Conservation (phyloP, 2,329 filamentous ascomycete species). For the Paracoccidioides lutzii region DNA sequence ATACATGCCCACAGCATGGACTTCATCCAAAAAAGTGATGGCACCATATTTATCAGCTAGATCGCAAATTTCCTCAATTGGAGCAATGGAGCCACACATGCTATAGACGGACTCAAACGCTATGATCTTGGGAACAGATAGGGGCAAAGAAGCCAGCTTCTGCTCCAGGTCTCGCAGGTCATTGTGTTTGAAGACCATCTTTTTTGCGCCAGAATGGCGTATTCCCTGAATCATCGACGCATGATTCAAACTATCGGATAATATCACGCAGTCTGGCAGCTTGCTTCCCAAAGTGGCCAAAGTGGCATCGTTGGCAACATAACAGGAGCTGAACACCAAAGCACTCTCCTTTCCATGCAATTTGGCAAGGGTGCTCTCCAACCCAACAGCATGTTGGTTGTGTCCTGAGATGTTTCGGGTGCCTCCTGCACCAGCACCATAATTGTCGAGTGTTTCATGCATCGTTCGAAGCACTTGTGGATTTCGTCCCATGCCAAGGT, state of each 20-base stretch:
- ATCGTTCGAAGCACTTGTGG: conserved; percentile 73
- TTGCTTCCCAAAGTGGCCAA: conserved; percentile 94
- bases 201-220: conserved; percentile 89
- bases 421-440: conserved; percentile 87
- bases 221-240: conserved; percentile 99
- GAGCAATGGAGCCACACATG: conserved; percentile 96
- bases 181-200: conserved; percentile 98
- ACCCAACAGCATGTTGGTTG: conserved; percentile 78
- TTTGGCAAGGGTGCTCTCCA: conserved; percentile 72
- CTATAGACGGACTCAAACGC: conserved; percentile 98
- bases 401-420: conserved; percentile 97
- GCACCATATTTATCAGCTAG: conserved; percentile 95
- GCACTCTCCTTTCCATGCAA: conserved; percentile 86
- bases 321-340: conserved; percentile 93
- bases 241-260: conserved; percentile 96
- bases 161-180: conserved; percentile 84
- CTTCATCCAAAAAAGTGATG: conserved; percentile 94
- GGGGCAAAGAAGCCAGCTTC: conserved; percentile 77
- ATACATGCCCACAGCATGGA: conserved; percentile 98
- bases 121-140: conserved; percentile 88
- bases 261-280: conserved; percentile 86
- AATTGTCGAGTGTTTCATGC: conserved; percentile 89
- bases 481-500: conserved; percentile 94
- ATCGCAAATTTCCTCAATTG: conserved; percentile 91
- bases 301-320: conserved; percentile 94